phyloP scores from a whole-genome alignment of 352 stramenopile genomes.

The Phytophthora pini region DNA sequence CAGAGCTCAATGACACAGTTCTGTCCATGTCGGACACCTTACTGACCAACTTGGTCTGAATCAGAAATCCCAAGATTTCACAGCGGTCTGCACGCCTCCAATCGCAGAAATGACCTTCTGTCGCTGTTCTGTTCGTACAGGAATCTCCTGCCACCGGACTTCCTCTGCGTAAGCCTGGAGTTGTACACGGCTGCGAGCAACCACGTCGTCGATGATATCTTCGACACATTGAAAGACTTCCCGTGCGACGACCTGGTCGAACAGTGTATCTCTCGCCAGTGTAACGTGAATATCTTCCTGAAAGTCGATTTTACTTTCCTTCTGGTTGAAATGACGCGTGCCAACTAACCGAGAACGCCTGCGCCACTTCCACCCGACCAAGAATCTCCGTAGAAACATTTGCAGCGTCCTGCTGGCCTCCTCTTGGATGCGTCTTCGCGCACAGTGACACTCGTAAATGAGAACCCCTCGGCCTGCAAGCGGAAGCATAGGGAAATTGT shows the following conservation, averaged over 20 bases:
- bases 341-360: neutral
- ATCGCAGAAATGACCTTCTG: slow-evolving; percentile 30
- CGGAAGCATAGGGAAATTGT: slow-evolving; percentile 28
- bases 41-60: slow-evolving; percentile 36
- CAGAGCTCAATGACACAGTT: slow-evolving; percentile 49
- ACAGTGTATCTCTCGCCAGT: slow-evolving; percentile 21
- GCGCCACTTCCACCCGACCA: slow-evolving; percentile 3
- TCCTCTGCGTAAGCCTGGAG: slow-evolving; percentile 28
- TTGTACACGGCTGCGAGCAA: slow-evolving; percentile 19
- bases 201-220: slow-evolving; percentile 41
- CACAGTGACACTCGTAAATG: slow-evolving; percentile 50
- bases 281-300: slow-evolving; percentile 17
- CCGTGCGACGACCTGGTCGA: slow-evolving; percentile 35
- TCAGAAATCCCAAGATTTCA: neutral
- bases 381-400: slow-evolving; percentile 39
- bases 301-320: neutral
- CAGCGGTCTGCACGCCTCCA: slow-evolving; percentile 12
- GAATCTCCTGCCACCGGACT: slow-evolving; percentile 41
- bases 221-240: slow-evolving; percentile 43
- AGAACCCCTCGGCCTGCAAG: slow-evolving; percentile 48
- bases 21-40: slow-evolving; percentile 48
- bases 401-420: slow-evolving; percentile 44
- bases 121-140: slow-evolving; percentile 48
- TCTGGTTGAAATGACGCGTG: neutral
- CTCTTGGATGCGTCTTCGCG: slow-evolving; percentile 27